A percentile compares a stretch with the other conserved stretches of the same genome.
phyloP scores from a whole-genome alignment of 1,284 basidiomycete genomes.

The Coniferiporia weirii region DNA sequence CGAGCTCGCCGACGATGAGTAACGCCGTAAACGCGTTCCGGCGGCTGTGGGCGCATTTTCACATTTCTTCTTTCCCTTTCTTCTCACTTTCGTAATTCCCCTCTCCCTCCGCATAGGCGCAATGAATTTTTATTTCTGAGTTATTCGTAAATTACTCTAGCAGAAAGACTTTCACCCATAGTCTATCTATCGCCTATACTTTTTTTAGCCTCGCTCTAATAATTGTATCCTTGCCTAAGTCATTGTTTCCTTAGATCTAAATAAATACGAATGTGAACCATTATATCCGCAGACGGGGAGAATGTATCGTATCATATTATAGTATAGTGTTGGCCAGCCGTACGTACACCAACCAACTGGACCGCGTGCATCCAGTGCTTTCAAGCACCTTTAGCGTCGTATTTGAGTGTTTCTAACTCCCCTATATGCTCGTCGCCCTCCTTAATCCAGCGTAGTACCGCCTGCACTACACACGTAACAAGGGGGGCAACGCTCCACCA shows the following conservation, averaged over 20 bases:
- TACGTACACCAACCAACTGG: too few species aligned
- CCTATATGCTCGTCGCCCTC: conserved; percentile 2
- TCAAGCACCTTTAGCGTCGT: conserved; percentile 17
- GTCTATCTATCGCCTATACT: not conserved
- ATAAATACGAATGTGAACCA: not conserved
- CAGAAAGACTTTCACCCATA: not conserved
- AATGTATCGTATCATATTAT: not conserved
- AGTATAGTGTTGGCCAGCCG: not conserved
- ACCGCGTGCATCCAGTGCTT: too few species aligned
- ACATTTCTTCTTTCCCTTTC: not conserved
- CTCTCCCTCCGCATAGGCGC: not conserved
- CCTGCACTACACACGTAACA: not conserved
- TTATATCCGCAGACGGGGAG: not conserved
- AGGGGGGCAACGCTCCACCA: conserved; percentile 12
- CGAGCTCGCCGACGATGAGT: not conserved
- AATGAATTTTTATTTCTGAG: conserved; percentile 6
- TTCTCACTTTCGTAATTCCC: not conserved
- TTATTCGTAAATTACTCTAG: conserved; percentile 5
- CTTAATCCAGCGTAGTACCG: conserved; percentile 3
- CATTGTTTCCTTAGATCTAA: not conserved
- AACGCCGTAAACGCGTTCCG: not conserved
- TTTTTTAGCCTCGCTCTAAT: not conserved
- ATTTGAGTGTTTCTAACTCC: conserved; percentile 11
- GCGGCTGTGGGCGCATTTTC: not conserved
- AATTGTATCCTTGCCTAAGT: not conserved